Conservation (phyloP, 2,329 filamentous ascomycete genomes). For the Calonectria montana region DNA sequence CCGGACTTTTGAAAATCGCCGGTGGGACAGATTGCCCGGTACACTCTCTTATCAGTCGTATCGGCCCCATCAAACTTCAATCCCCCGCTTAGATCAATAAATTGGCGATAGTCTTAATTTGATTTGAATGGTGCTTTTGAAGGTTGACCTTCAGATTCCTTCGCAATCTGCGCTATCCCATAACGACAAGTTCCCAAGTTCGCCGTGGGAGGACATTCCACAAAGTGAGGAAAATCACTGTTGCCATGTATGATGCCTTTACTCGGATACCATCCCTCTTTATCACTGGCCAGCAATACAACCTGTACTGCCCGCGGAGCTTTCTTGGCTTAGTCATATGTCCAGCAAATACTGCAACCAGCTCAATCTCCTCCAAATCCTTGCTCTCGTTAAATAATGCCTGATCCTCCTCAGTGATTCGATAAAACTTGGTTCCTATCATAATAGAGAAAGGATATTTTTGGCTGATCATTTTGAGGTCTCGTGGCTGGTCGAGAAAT, state of each 20-base stretch:
- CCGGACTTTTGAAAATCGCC: neutral
- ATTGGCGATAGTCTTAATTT: no score
- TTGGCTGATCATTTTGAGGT: neutral
- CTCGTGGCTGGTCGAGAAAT: neutral
- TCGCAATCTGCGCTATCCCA: neutral
- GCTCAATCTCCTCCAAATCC: neutral
- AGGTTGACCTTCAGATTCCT: no score
- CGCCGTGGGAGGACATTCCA: neutral
- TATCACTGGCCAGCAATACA: neutral
- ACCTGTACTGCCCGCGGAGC: neutral
- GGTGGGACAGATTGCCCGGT: neutral
- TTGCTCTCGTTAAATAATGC: neutral
- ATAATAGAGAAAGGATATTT: neutral
- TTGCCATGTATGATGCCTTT: neutral
- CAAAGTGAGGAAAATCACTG: neutral
- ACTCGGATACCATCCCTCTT: neutral
- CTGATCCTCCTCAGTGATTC: neutral
- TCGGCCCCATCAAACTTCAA: neutral
- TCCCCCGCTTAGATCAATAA: no score
- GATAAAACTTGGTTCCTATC: neutral
- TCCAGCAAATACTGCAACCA: neutral
- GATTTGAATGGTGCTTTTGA: no score
- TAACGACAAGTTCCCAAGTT: neutral
- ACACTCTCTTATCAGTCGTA: neutral
- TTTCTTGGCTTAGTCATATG: neutral